Evolutionary conservation across 2,329 filamentous ascomycete species (phyloP).

Genomic region (Colletotrichum plurivorum): DNA sequence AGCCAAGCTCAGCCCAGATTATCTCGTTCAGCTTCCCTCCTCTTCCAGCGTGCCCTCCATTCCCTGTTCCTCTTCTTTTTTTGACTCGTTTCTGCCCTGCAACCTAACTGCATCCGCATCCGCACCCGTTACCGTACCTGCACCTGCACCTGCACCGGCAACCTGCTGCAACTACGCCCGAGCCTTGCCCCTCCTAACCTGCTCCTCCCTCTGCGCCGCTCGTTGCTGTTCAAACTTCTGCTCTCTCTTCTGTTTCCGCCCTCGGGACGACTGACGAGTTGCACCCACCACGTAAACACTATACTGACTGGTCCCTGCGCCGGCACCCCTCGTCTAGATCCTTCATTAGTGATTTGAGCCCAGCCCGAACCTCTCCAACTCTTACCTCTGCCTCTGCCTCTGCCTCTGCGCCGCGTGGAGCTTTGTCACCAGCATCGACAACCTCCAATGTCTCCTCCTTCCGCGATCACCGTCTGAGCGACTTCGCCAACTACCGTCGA

Average conservation of each 20-base stretch:
- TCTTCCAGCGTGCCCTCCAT: slow-evolving; percentile 23
- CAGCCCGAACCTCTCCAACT: slow-evolving; percentile 55
- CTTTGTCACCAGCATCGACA: slow-evolving; percentile 59
- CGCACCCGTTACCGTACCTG: too few species aligned
- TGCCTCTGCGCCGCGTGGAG: slow-evolving; percentile 56
- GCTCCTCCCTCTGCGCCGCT: too few species aligned
- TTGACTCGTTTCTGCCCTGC: slow-evolving; percentile 4
- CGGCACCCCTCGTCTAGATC: slow-evolving; percentile 41
- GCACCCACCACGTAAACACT: background rate
- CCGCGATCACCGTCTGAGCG: slow-evolving; percentile 71
- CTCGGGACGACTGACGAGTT: too few species aligned
- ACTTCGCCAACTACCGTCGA: slow-evolving; percentile 79
- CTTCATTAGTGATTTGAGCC: slow-evolving; percentile 53
- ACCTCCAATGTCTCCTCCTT: slow-evolving; percentile 64
- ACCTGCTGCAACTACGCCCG: too few species aligned
- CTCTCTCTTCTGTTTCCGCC: too few species aligned
- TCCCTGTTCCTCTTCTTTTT: slow-evolving; percentile 28
- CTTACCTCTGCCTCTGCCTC: slow-evolving; percentile 59
- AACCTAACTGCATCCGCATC: background rate
- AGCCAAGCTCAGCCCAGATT: slow-evolving; percentile 24
- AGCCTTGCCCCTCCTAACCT: too few species aligned
- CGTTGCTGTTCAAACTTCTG: too few species aligned
- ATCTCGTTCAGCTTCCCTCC: slow-evolving; percentile 12
- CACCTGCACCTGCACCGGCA: too few species aligned
- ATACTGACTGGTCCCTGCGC: slow-evolving; percentile 40